Percentiles rank a stretch among this genome's conserved stretches.
Conservation (phyloP, 2,329 filamentous ascomycete species). For the Pseudopithomyces chartarum region DNA sequence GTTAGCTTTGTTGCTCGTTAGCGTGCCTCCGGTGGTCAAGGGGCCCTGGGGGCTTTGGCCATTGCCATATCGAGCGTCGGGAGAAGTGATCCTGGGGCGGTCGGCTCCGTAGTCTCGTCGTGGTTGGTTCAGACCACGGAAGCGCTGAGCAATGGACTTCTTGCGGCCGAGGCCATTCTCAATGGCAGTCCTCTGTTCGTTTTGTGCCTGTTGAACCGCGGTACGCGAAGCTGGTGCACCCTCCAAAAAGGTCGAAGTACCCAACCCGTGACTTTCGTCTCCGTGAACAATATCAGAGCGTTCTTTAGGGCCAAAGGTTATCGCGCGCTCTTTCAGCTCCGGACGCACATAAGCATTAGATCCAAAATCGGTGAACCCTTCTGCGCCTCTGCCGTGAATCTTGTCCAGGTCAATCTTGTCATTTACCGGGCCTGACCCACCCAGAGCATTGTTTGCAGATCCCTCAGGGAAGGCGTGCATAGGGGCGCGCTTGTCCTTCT, state of each 20-base stretch:
- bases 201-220: constrained; percentile 76
- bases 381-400: constrained; percentile 85
- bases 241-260: constrained; percentile 94
- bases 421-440: constrained; percentile 84
- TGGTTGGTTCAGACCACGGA: constrained; percentile 81
- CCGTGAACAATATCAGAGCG: constrained; percentile 76
- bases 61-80: constrained; percentile 59
- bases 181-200: constrained; percentile 57
- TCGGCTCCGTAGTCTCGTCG: constrained; percentile 58
- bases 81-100: constrained; percentile 45
- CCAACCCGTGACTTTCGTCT: constrained; percentile 79
- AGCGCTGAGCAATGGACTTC: constrained; percentile 91
- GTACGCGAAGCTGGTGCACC: constrained; percentile 84
- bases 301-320: constrained; percentile 47
- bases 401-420: constrained; percentile 79
- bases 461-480: constrained; percentile 96
- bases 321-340: constrained; percentile 29
- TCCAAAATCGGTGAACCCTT: constrained; percentile 82
- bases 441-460: constrained; percentile 89
- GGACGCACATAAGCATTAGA: constrained; percentile 45
- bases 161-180: constrained; percentile 73
- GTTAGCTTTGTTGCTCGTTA: constrained; percentile 40
- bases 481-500: constrained; percentile 79
- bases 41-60: constrained; percentile 35
- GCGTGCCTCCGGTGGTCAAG: constrained; percentile 47